Percentiles rank a stretch among this genome's conserved stretches.
phyloP scores from a whole-genome alignment of 768 basidiomycete genomes.

The Phaeolepiota aurea region DNA sequence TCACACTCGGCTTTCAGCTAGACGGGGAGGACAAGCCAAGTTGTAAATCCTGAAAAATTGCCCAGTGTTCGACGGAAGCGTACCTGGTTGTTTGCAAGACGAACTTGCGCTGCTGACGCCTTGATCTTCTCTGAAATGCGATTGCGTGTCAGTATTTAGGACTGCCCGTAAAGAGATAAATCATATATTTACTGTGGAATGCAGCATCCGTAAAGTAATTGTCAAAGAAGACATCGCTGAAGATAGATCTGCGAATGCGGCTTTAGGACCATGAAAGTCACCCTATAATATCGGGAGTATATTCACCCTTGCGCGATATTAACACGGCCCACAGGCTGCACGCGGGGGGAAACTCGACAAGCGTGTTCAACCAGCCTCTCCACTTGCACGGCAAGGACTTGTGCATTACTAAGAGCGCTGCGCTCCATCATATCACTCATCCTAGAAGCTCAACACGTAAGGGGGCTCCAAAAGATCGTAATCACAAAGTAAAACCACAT shows the following conservation, averaged over 20 bases:
- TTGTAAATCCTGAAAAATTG: not conserved
- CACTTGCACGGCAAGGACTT: slow-evolving; percentile 24
- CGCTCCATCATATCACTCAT: slow-evolving; percentile 34
- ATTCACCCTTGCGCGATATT: slow-evolving; percentile 30
- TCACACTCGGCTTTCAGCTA: slow-evolving; percentile 25
- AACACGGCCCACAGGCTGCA: slow-evolving; percentile 27
- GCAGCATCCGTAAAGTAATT: slow-evolving; percentile 33
- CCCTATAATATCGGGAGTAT: too few species aligned
- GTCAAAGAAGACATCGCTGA: slow-evolving; percentile 33
- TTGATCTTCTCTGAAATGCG: slow-evolving; percentile 29
- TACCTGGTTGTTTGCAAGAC: slow-evolving; percentile 25
- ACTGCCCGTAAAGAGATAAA: slow-evolving; percentile 2
- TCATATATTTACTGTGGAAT: slow-evolving; percentile 26
- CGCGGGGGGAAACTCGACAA: slow-evolving; percentile 21
- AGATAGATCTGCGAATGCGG: slow-evolving; percentile 19
- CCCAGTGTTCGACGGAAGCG: too few species aligned
- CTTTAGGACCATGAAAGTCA: slow-evolving; percentile 1
- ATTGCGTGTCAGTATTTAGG: too few species aligned
- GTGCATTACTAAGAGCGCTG: slow-evolving; percentile 26
- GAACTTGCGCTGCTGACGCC: slow-evolving; percentile 24
- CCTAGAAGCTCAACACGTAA: too few species aligned
- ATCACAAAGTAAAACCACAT: slow-evolving; percentile 8
- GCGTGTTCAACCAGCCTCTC: slow-evolving; percentile 30
- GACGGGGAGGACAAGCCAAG: not conserved
- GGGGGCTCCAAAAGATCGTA: too few species aligned